These are phyloP conservation scores for Fusarium nelsonii DNA, from an alignment of 2,329 filamentous ascomycete genomes.

Conservation along the genomic window DNA sequence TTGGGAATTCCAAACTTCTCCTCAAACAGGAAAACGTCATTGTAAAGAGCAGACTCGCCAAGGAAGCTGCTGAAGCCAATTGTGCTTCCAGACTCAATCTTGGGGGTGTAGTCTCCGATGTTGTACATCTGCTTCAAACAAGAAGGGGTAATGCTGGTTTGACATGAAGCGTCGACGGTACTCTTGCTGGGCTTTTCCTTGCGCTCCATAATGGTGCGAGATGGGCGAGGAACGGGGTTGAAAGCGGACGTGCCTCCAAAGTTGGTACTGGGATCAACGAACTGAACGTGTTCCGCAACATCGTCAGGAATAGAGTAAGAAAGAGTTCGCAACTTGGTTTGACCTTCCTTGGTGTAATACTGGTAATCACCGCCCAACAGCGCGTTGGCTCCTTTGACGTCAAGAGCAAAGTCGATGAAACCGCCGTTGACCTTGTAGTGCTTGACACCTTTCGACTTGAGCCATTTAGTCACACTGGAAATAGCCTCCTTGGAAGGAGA, in stretches of 20 bases:
- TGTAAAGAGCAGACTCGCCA: constrained; percentile 27
- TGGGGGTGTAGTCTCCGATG: constrained; percentile 24
- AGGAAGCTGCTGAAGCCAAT: constrained; percentile 36
- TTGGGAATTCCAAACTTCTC: constrained; percentile 28
- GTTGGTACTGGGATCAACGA: constrained; percentile 35
- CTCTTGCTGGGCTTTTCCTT: constrained; percentile 20
- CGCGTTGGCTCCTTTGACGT: constrained; percentile 17
- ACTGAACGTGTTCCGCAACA: constrained; percentile 19
- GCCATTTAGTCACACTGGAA: constrained; percentile 31
- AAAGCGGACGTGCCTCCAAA: constrained; percentile 30
- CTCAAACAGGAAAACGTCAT: constrained; percentile 26
- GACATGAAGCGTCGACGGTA: constrained; percentile 30
- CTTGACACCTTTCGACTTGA: constrained; percentile 31
- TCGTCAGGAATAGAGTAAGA: constrained; percentile 32
- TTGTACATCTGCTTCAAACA: constrained; percentile 39
- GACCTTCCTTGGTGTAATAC: constrained; percentile 26
- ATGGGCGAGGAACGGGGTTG: constrained; percentile 22
- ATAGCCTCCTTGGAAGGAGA: constrained; percentile 17
- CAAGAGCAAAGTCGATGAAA: constrained; percentile 33
- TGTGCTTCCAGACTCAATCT: constrained; percentile 26
- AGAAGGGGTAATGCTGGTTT: constrained; percentile 32
- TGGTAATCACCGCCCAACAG: constrained; percentile 26
- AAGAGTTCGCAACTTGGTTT: constrained; percentile 30
- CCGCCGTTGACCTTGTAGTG: constrained; percentile 31
- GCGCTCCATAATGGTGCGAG: constrained; percentile 6